Base-by-base conservation (phyloP, 345 rosid genomes). In the Aegle marmelos region DNA sequence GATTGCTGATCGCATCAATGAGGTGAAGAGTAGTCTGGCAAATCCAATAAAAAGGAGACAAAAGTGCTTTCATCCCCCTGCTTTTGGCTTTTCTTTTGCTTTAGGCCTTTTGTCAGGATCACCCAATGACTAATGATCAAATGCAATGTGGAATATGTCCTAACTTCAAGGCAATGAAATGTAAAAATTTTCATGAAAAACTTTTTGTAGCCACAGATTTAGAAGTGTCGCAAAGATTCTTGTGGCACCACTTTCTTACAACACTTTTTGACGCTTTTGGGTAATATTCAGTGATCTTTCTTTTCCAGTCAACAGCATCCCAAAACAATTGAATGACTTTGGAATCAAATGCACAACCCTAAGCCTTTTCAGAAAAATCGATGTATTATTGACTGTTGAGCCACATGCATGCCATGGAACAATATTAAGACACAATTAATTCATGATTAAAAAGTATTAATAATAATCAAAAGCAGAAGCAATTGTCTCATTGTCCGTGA, bases 161-260 rank as follows among this genome's bases (percentile, higher is more conserved):
- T 3, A 63, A 63, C 45, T 72, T 22, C 66, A 64, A 78, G 37
- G 81, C 81, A 53, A 63, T 34, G 57, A 28, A 50, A 71, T 19
- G 57, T 25, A 64, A 53, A 62, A 34, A 61, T 67, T 78, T 67
- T 45, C 45, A 34, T 62, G 19, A 48, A 61, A 28, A 30, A 37
- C 8, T 6, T 33, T 33, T 8, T 37, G 27, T 21, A 61, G n/a
- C 17, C 28, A 21, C 9, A 24, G n/a, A 58, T 58, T 58, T 69
- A 48, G 30, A 4, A 21, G 25, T 25, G 41, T 22, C 56, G 33
- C 50, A 33, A 62, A 39, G 64, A 22, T 54, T 57, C 39, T 27
- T 28, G 25, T 7, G 60, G 37, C 27, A 28, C 60, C 41, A 7
- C 60, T 70, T 70, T 70, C 73, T 70, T 17, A 9, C n/a, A 31